Conservation (phyloP, 2,329 filamentous ascomycete species). For the Fusarium sacchari region DNA sequence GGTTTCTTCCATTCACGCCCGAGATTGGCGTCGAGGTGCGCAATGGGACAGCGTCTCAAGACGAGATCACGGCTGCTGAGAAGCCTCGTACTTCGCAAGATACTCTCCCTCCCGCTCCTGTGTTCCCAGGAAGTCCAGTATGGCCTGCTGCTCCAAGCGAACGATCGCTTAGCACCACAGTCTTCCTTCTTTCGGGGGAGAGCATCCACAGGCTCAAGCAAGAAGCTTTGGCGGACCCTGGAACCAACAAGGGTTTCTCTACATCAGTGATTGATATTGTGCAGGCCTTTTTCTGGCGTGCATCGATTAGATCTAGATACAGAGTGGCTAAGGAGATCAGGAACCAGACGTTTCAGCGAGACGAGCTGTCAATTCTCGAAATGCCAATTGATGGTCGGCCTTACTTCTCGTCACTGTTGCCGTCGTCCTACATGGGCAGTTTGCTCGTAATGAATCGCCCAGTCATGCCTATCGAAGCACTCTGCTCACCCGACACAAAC, state of each 20-base stretch:
- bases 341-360: not conserved
- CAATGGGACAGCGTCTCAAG: not conserved
- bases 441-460: not conserved
- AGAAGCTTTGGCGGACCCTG: not conserved
- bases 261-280: not conserved
- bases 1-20: not conserved
- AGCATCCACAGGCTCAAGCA: constrained; percentile 9
- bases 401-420: constrained; percentile 1
- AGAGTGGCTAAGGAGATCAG: not conserved
- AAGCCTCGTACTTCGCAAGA: not conserved
- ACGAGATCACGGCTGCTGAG: accelerated
- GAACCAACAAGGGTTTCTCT: not conserved
- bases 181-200: constrained; percentile 2
- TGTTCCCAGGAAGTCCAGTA: not conserved
- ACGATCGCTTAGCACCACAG: not conserved
- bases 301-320: constrained; percentile 3
- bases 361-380: constrained; percentile 4
- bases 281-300: constrained; percentile 12
- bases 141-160: constrained; percentile 1
- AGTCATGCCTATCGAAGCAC: not conserved
- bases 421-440: constrained; percentile 9
- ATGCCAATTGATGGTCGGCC: constrained; percentile 11
- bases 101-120: not conserved
- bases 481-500: not conserved
- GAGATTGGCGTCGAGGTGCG: not conserved